Evolutionary conservation across 1,139 yeast species (phyloP), one percentile per base, ranked within the genome.

Genomic region (Debaryomyces nepalensis): DNA sequence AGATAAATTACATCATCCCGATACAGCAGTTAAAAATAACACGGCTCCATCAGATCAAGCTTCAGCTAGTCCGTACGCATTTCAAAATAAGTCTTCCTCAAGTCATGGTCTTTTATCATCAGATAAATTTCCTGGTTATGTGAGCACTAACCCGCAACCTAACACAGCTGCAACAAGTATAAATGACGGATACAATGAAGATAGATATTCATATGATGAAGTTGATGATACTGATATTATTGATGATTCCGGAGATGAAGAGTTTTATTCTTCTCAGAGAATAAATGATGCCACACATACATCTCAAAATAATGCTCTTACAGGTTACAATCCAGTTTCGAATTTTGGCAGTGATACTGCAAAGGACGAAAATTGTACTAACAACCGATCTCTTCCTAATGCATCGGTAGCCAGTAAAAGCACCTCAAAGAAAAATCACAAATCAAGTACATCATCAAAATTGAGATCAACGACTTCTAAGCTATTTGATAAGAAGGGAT

Each of bases 391-490:
- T 12, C 22, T 18, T 14, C 33, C 41, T 14, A 27, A 29, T 24
- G 20, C 35, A 5, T 33, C 40, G 4, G 14, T 37, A n/a, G 26
- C 41, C 18, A 33, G 20, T 15, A 33, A 11, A 20, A 16, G 26
- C 5, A 24, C 29, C 5, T 24, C 41, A 3, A 36, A 20, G 22
- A 36, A 29, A 34, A 32, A 41, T 31, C 12, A 10, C 12, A 30
- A 34, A 19, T 37, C 43, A n/a, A 58, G 64, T 4, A 45, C 66
- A 0, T 67, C 71, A 54, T 61, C 78, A 0, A 73, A 71, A 42
- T 61, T 75, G 24, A 61, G 91, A 38, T 83, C 89, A 2, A 83
- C 89, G 1, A 84, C 90, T 0, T 83, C 89, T 1, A 81, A 82
- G 46, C 63, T 84, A 5, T 84, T 84, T 59, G 90, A 85, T 53